These are phyloP conservation scores for Cyberlindnera misumaiensis DNA, from an alignment of 805 yeast genomes.

Conservation along the genomic window DNA sequence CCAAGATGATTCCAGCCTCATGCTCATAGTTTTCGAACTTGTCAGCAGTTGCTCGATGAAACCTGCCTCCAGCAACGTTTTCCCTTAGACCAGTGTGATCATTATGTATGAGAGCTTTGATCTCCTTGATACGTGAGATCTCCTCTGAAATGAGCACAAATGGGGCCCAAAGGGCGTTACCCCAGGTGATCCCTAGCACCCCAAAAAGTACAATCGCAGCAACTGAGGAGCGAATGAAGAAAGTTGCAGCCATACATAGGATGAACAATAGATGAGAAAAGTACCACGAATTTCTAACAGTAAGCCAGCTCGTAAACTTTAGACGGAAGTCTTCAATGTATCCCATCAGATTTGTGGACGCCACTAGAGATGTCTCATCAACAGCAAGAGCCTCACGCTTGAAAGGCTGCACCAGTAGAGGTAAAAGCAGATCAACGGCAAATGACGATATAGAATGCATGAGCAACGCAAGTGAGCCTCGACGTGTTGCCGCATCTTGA, in stretches of 20 bases:
- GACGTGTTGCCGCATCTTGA: constrained; percentile 41
- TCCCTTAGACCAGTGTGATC: constrained; percentile 1
- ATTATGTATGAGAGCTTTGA: constrained; percentile 28
- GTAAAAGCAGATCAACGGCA: constrained; percentile 37
- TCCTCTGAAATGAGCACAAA: constrained; percentile 56
- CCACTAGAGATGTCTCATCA: constrained; percentile 7
- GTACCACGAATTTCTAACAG: constrained; percentile 42
- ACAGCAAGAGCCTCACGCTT: constrained; percentile 11
- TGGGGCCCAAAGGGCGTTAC: constrained; percentile 61
- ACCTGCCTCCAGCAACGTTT: background rate
- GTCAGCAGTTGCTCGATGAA: background rate
- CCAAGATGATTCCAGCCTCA: constrained; percentile 50
- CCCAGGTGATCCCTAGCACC: constrained; percentile 57
- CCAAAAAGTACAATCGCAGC: constrained; percentile 44
- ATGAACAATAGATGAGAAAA: constrained; percentile 44
- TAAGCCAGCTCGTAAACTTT: constrained; percentile 15
- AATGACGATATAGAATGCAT: constrained; percentile 43
- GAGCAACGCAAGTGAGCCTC: constrained; percentile 46
- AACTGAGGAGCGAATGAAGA: constrained; percentile 33
- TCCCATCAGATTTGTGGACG: constrained; percentile 2
- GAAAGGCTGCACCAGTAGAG: constrained; percentile 33
- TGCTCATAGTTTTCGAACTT: constrained; percentile 38
- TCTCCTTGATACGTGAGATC: constrained; percentile 43
- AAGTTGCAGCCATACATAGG: constrained; percentile 39
- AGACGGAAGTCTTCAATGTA: constrained; percentile 9